A percentile compares a stretch with the other conserved stretches of the same genome.
Evolutionary conservation across 352 stramenopile species (phyloP).

Genomic region (Lagenidium sp.): DNA sequence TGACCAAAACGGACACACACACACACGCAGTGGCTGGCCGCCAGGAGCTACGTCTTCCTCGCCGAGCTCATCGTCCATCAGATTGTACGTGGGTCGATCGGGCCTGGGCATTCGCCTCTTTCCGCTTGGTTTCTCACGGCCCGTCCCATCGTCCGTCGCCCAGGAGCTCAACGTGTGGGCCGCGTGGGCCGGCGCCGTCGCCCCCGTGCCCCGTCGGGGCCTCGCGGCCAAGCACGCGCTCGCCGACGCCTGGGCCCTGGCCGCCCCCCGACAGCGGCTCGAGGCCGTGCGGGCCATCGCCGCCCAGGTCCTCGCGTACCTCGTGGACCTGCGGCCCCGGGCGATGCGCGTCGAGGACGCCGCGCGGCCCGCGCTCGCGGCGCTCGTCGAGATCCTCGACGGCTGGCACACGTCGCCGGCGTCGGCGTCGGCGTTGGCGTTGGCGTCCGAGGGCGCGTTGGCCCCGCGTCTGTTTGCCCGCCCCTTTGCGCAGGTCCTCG

Average conservation of each 20-base stretch:
- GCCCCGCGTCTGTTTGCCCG: conserved; percentile 7
- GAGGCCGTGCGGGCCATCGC: conserved; percentile 5
- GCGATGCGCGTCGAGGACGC: no score
- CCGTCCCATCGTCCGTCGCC: no score
- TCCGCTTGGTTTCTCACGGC: no score
- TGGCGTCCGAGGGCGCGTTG: no score
- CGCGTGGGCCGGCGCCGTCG: no score
- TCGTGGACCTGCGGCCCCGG: conserved; percentile 9
- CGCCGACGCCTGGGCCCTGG: conserved; percentile 23
- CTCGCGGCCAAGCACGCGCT: conserved; percentile 34
- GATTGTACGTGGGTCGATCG: conserved; percentile 34
- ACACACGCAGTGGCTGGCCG: conserved; percentile 61
- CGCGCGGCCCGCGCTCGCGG: conserved; percentile 2
- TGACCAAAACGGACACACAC: no score
- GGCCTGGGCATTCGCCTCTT: no score
- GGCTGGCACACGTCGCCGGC: no score
- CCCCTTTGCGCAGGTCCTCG: conserved; percentile 4
- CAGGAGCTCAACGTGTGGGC: no score
- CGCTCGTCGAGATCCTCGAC: conserved; percentile 1
- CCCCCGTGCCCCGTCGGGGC: conserved; percentile 33
- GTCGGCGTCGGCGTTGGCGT: no score
- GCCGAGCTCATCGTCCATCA: conserved; percentile 64
- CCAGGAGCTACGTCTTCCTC: conserved; percentile 53
- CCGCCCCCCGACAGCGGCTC: conserved; percentile 6
- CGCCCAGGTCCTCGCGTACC: conserved; percentile 9